A percentile compares a stretch with the other conserved stretches of the same genome.
Conservation (phyloP, 2,329 filamentous ascomycete genomes). For the Calonectria multiphialidica region DNA sequence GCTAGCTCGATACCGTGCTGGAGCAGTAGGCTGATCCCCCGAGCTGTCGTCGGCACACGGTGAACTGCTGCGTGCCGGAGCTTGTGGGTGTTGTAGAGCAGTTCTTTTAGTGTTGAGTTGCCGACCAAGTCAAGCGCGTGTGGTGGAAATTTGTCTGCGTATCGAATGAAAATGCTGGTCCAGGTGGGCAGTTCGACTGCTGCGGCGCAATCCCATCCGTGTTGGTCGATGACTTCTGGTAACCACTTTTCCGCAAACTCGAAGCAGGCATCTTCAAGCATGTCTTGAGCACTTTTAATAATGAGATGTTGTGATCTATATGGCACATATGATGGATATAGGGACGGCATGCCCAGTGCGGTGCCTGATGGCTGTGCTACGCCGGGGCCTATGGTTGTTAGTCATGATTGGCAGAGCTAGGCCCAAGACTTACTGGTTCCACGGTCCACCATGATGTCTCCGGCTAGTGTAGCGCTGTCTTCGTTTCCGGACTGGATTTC, state of each 20-base stretch:
- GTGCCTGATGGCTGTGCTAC: not conserved
- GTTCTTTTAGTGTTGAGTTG: not conserved
- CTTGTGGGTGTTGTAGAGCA: slow-evolving; percentile 1
- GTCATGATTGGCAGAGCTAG: not conserved
- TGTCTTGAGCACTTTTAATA: not conserved
- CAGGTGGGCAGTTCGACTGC: slow-evolving; percentile 3
- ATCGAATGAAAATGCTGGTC: not conserved
- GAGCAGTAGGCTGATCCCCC: not conserved
- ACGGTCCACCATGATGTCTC: not conserved
- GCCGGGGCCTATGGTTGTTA: not conserved
- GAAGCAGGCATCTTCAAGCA: slow-evolving; percentile 12
- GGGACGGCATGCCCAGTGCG: not conserved
- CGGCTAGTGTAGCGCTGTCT: not conserved
- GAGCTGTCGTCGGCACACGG: not conserved
- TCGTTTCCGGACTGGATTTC: not conserved
- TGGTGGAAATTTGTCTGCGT: not conserved
- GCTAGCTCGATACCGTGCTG: not conserved
- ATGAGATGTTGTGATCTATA: slow-evolving; percentile 7
- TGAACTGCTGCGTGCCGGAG: slow-evolving; percentile 11
- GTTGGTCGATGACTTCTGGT: not conserved
- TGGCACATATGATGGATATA: slow-evolving; percentile 13
- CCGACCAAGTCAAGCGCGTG: not conserved
- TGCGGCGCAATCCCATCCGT: slow-evolving; percentile 6
- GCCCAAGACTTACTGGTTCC: not conserved
- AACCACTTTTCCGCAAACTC: slow-evolving; percentile 10